These are phyloP conservation scores for Plasmodium vinckei DNA, from an alignment of 169 alveolate species.

Conservation along the genomic window DNA sequence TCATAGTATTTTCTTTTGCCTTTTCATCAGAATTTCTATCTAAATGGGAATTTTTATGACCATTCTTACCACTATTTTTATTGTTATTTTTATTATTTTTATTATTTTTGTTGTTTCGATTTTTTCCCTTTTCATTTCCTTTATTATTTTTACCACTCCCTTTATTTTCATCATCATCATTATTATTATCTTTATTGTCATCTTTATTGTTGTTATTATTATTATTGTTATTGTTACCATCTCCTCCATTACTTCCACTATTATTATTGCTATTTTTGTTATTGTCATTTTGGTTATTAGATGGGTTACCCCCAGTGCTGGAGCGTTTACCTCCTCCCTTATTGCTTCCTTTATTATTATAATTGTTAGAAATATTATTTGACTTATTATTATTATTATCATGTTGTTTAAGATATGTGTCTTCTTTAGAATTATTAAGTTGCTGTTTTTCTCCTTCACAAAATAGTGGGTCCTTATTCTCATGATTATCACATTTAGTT, in stretches of 20 bases:
- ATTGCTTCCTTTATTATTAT: slow-evolving; percentile 12
- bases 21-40: background rate
- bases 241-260: slow-evolving; percentile 1
- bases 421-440: slow-evolving; percentile 5
- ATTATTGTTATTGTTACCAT: slow-evolving; percentile 12
- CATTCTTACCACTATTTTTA: slow-evolving; percentile 4
- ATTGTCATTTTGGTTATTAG: slow-evolving; percentile 6
- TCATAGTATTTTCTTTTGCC: background rate
- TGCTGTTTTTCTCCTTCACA: background rate
- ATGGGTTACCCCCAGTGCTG: background rate
- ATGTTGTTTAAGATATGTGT: background rate
- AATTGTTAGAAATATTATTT: background rate
- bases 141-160: slow-evolving; percentile 15
- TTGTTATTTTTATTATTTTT: background rate
- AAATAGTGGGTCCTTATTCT: background rate
- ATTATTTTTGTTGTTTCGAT: slow-evolving; percentile 4
- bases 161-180: slow-evolving; percentile 4
- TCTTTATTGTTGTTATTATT: slow-evolving; percentile 4
- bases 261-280: slow-evolving; percentile 8
- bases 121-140: background rate
- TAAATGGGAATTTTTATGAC: slow-evolving; percentile 1
- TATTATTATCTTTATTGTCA: background rate
- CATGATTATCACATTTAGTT: background rate
- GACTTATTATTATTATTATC: slow-evolving; percentile 1
- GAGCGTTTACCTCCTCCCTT: slow-evolving; percentile 5